phyloP scores from a whole-genome alignment of 2,329 filamentous ascomycete species.

The Sodiomyces alkalinus region DNA sequence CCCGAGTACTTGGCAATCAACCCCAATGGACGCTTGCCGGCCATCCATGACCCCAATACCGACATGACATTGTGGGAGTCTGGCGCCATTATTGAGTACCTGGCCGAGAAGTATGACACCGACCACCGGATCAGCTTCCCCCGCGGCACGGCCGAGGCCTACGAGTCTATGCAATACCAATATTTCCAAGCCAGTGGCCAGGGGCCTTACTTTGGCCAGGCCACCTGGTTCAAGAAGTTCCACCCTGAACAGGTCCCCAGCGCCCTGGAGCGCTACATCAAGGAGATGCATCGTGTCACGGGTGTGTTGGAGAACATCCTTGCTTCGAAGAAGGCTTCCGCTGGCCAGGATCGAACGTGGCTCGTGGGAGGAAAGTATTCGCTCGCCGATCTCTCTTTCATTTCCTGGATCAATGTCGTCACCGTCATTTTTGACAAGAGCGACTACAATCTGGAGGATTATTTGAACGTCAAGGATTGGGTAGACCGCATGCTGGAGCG shows the following conservation, averaged over 20 bases:
- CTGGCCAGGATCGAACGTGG: too few species aligned
- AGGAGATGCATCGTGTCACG: conserved; percentile 15
- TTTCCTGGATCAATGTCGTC: conserved; percentile 13
- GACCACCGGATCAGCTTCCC: conserved; percentile 11
- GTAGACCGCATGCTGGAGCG: too few species aligned
- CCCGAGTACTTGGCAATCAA: conserved; percentile 14
- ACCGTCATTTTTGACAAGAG: conserved; percentile 8
- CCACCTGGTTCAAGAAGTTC: conserved; percentile 17
- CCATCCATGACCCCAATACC: conserved; percentile 19
- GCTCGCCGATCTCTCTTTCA: conserved; percentile 18
- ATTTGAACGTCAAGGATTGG: too few species aligned
- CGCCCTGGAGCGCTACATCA: conserved; percentile 15
- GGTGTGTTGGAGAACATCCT: conserved; percentile 16
- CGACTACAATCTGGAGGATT: too few species aligned
- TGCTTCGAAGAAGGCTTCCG: too few species aligned
- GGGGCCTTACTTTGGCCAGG: conserved; percentile 29
- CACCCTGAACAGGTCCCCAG: conserved; percentile 14
- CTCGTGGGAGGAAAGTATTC: too few species aligned
- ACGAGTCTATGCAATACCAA: conserved; percentile 5
- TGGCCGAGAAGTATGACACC: conserved; percentile 15
- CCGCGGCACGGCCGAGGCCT: too few species aligned
- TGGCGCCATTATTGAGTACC: conserved; percentile 16
- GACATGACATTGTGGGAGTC: conserved; percentile 15
- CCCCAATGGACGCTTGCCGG: conserved; percentile 19
- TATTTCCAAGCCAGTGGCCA: conserved; percentile 6